Percentiles rank a stretch among this genome's conserved stretches.
These are phyloP conservation scores for Xylaria venustula DNA, from an alignment of 495 filamentous ascomycete species.

Conservation along the genomic window DNA sequence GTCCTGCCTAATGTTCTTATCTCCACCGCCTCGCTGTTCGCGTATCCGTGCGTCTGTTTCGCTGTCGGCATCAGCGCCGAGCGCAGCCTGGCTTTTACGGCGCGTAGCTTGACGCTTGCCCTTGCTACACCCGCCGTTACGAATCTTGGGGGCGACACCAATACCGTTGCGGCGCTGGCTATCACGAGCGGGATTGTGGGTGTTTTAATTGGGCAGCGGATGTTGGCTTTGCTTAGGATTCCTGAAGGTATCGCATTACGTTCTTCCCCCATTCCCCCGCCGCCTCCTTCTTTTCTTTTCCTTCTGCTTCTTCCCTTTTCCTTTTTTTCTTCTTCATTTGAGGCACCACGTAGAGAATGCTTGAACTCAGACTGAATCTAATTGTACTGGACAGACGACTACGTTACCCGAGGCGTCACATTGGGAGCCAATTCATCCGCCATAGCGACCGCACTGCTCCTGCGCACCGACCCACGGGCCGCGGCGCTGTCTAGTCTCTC, in stretches of 20 bases:
- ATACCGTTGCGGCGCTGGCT: conserved; percentile 48
- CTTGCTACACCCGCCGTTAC: conserved; percentile 47
- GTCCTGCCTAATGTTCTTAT: conserved; percentile 46
- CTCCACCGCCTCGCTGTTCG: conserved; percentile 47
- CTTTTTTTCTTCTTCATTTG: no score
- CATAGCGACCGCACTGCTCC: conserved; percentile 51
- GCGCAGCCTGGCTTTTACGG: conserved; percentile 49
- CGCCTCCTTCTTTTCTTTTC: not conserved
- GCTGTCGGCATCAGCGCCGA: conserved; percentile 45
- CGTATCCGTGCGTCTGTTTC: conserved; percentile 48
- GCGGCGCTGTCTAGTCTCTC: conserved; percentile 53
- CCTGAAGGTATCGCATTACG: conserved; percentile 46
- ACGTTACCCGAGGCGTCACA: conserved; percentile 55
- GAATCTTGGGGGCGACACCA: conserved; percentile 53
- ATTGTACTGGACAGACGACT: conserved; percentile 52
- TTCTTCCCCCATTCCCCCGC: not conserved
- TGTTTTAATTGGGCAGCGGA: conserved; percentile 42
- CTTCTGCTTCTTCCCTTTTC: no score
- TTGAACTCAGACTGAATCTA: no score
- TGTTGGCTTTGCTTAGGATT: conserved; percentile 44
- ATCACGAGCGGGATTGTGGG: conserved; percentile 56
- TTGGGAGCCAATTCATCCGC: conserved; percentile 54
- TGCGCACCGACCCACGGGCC: conserved; percentile 51
- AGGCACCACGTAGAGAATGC: no score
- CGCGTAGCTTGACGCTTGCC: conserved; percentile 52